Evolutionary conservation across 495 filamentous ascomycete species (phyloP), one percentile per base, ranked within the genome.

Genomic region (Aspergillus saccharolyticus): DNA sequence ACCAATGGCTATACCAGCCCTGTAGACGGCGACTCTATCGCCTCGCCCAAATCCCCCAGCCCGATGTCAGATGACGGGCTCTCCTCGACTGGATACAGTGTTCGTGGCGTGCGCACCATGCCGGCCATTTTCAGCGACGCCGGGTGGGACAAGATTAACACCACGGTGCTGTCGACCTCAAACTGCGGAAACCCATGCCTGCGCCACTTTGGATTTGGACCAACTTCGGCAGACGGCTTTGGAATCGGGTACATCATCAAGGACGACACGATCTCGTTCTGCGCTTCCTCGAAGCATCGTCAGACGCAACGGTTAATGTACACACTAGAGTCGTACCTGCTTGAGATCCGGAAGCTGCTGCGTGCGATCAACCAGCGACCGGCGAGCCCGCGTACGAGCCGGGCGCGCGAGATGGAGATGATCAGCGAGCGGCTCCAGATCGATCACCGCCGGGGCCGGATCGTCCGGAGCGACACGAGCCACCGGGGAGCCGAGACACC

Each of bases 161-260:
- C 83, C 61, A 97, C 94, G 16, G 89, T 97, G 63, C 76, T 98
- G 18, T 94, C 89, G 30, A 97, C 94, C 1, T 96, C 91, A n/a
- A 98, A 98, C 75, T 98, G 94, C 73, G 94, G 94, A 54, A 98
- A 98, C 73, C 94, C 94, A 2, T 92, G 89, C n/a, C 82, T 98
- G 15, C 87, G 94, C 1, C 90, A 96, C 48, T 98, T 98, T 64
- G 94, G 94, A 12, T 98, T 98, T 71, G 94, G 94, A 0, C 94
- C 94, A 3, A 95, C 91, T 0, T 92, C 88, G 3, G 93, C 87
- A 24, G 95, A 97, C 53, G 94, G 94, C 0, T 97, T 97, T 69
- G 94, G 95, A 14, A 96, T 98, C 54, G 94, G 94, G 14, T 98
- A 98, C 72, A 97, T 98, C 64, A 97, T 98, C 83, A 98, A 98